These are phyloP conservation scores for Grosmannia huntii DNA, from an alignment of 2,329 filamentous ascomycete species.

Conservation along the genomic window DNA sequence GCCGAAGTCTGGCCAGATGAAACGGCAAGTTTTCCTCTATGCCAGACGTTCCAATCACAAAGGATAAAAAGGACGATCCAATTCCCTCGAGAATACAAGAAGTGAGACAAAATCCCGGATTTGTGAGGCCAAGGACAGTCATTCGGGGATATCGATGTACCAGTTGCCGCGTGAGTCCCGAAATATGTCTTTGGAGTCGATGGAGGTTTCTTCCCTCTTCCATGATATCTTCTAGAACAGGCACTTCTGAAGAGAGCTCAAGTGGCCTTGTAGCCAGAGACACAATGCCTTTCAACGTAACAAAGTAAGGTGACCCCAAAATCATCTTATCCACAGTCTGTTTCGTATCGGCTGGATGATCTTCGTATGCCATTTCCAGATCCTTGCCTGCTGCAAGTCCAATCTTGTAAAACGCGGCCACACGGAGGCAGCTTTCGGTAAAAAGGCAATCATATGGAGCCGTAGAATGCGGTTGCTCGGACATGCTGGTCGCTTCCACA, in stretches of 20 bases:
- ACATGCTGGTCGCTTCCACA: conserved; percentile 3
- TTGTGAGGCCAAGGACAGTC: conserved; percentile 25
- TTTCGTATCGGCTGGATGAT: background rate
- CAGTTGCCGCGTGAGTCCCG: conserved; percentile 23
- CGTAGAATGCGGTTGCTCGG: background rate
- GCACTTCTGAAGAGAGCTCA: conserved; percentile 8
- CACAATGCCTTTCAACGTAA: conserved; percentile 18
- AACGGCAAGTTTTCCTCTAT: conserved; percentile 9
- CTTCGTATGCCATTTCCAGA: background rate
- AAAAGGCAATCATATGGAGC: background rate
- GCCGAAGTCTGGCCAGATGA: conserved; percentile 5
- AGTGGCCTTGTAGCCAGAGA: conserved; percentile 1
- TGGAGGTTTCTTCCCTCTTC: conserved; percentile 19
- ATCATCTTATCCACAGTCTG: background rate
- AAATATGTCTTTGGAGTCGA: conserved; percentile 21
- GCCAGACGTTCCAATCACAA: conserved; percentile 16
- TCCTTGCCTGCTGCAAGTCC: background rate
- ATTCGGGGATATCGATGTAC: conserved; percentile 25
- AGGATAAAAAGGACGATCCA: conserved; percentile 18
- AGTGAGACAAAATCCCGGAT: conserved; percentile 18
- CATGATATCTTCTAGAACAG: conserved; percentile 15
- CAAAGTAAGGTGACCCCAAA: background rate
- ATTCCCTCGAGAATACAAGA: conserved; percentile 20
- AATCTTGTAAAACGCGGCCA: background rate
- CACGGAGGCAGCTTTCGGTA: background rate